Evolutionary conservation across 1,139 yeast species (phyloP), one percentile per base, ranked within the genome.

Genomic region (Spathaspora jeffriesii): DNA sequence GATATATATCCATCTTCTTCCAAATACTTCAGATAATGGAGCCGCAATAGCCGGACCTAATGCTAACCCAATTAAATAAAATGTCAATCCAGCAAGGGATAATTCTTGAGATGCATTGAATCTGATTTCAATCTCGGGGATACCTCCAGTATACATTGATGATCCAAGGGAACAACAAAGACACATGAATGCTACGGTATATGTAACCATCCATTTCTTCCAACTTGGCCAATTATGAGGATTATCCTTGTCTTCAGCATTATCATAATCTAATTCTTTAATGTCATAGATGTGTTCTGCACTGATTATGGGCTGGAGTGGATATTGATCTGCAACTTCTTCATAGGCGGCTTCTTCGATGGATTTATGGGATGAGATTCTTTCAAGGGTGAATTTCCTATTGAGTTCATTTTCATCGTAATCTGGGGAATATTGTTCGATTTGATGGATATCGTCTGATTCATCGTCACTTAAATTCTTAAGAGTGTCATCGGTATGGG

Each of bases 1-100:
- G 40, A 83, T 54, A 62, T 87, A 87, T 42, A 86, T 78, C 49
- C 79, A 72, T 58, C 82, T 80, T 58, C 95, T 77, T 36, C 96
- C 95, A 53, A 81, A 74, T n/a, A 84, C 62, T 65, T 87, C 95
- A 15, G 91, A 84, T 41, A 86, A 63, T 23, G 95, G 95, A 8
- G 92, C 91, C n/a, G 88, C 84, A 45, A 86, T 53, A 13, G 84
- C 81, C 0, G 93, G 93, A 7, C 90, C 90, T 51, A 81, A 64
- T 0, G 91, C 85, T 45, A 87, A 73, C 14, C 96, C 95, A 43
- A 87, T 49, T 48, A 88, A 66, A 60, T 87, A 88, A 53, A 87
- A 78, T 0, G 93, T 81, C 51, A 87, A 73, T 9, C 93, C 95
- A 1, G 88, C 68, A 31, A 86, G 60, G 15, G 80, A 83, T 50